Evolutionary conservation across 192 early-diverging fungal species (phyloP).

Genomic region (Backusella liffmaniae): DNA sequence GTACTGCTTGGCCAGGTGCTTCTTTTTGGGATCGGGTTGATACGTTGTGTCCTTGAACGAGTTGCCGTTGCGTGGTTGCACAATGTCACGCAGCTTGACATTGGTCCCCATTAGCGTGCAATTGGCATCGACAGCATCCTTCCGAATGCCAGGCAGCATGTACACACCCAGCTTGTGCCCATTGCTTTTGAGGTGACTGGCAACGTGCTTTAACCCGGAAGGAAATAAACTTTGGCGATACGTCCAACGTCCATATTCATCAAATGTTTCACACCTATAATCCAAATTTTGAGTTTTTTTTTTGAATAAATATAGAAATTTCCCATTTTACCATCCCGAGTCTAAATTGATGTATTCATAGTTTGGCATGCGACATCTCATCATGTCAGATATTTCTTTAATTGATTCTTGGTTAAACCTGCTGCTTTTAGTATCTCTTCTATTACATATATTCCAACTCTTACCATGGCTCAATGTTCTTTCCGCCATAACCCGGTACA

Average conservation of each 20-base stretch:
- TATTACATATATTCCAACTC: neutral
- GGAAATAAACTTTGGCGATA: constrained; percentile 29
- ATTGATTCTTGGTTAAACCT: constrained; percentile 30
- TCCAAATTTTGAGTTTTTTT: neutral
- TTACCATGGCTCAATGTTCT: constrained; percentile 27
- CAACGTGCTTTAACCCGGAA: constrained; percentile 10
- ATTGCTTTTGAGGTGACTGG: constrained; percentile 15
- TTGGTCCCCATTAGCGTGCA: neutral
- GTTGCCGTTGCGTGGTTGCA: constrained; percentile 13
- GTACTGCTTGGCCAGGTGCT: constrained; percentile 9
- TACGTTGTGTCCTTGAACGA: constrained; percentile 27
- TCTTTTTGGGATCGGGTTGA: constrained; percentile 13
- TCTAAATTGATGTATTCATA: constrained; percentile 35
- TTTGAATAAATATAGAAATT: neutral
- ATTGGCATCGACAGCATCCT: constrained; percentile 21
- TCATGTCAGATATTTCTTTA: constrained; percentile 24
- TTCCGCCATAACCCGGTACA: constrained; percentile 32
- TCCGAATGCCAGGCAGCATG: constrained; percentile 29
- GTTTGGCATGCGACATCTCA: constrained; percentile 24
- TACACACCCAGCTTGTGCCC: constrained; percentile 32
- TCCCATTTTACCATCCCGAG: constrained; percentile 25
- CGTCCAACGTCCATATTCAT: constrained; percentile 29
- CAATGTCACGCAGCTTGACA: neutral
- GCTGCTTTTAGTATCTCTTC: neutral
- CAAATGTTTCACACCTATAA: constrained; percentile 8